phyloP scores from a whole-genome alignment of 257 asterid genomes.

The Nicotiana sylvestris region DNA sequence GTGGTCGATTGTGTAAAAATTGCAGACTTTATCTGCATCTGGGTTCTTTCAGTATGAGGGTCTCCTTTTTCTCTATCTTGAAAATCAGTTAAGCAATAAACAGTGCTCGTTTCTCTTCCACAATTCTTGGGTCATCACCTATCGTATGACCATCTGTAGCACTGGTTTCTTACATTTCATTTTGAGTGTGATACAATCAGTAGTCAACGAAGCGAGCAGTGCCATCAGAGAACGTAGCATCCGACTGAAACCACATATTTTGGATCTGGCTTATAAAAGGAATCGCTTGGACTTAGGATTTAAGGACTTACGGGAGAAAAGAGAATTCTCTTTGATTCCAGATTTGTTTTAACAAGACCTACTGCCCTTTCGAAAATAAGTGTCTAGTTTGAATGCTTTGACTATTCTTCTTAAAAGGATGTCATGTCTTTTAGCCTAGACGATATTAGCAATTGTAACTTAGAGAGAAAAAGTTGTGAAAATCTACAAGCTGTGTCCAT shows the following conservation, averaged over 20 bases:
- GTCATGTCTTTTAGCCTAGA: neutral
- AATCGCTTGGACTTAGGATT: neutral
- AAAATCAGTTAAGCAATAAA: neutral
- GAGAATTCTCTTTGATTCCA: neutral
- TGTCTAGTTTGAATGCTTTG: neutral
- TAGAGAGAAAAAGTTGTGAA: neutral
- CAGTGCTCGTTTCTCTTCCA: neutral
- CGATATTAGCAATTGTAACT: neutral
- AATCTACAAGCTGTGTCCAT: neutral
- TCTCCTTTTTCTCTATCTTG: neutral
- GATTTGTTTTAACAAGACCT: neutral
- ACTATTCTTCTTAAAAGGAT: neutral
- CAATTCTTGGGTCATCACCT: neutral
- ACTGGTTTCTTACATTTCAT: neutral
- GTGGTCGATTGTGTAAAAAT: neutral
- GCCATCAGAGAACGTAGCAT: neutral
- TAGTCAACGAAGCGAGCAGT: neutral
- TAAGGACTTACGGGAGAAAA: neutral
- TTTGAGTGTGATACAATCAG: neutral
- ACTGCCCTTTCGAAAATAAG: neutral
- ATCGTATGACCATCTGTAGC: neutral
- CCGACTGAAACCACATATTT: conserved; percentile 2
- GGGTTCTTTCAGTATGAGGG: neutral
- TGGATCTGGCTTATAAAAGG: neutral
- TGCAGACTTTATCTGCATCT: neutral